These are phyloP conservation scores for Cryphonectria parasitica DNA, from an alignment of 2,329 filamentous ascomycete species.

Conservation along the genomic window DNA sequence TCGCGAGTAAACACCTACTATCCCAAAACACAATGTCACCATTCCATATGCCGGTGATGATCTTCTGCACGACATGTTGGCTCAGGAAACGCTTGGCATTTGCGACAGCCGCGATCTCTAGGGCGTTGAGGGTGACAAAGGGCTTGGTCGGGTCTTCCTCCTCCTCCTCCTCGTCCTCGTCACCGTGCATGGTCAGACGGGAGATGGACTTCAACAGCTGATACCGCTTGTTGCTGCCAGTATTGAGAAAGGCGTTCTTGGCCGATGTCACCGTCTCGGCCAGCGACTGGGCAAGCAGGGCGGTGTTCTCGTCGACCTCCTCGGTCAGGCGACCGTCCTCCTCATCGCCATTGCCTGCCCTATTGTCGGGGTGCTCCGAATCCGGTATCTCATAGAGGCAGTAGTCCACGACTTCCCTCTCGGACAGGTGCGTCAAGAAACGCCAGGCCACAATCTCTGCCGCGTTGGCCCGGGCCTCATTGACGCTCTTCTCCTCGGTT, in stretches of 20 bases:
- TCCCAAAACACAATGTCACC: constrained; percentile 90
- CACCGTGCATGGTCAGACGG: constrained; percentile 53
- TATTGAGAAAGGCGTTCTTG: constrained; percentile 36
- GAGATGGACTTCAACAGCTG: constrained; percentile 59
- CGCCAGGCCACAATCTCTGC: constrained; percentile 84
- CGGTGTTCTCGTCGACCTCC: constrained; percentile 47
- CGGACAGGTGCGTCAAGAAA: constrained; percentile 71
- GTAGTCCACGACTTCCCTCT: constrained; percentile 74
- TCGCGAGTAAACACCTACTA: constrained; percentile 17
- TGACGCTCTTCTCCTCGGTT: constrained; percentile 66
- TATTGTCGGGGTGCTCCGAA: constrained; percentile 32
- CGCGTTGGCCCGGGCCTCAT: constrained; percentile 70
- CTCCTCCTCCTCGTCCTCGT: constrained; percentile 48
- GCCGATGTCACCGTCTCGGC: constrained; percentile 32
- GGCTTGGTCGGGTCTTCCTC: constrained; percentile 68
- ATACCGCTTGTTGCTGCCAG: constrained; percentile 51
- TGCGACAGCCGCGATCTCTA: constrained; percentile 83
- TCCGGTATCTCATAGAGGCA: constrained; percentile 74
- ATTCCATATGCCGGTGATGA: constrained; percentile 83
- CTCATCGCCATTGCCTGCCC: constrained; percentile 41
- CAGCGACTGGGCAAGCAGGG: constrained; percentile 47
- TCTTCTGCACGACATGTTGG: constrained; percentile 79
- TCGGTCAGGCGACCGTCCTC: constrained; percentile 39
- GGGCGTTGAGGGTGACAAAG: constrained; percentile 80
- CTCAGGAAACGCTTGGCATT: constrained; percentile 84